Base-by-base conservation (phyloP, 2,329 filamentous ascomycete species). In the Dactylonectria macrodidyma region DNA sequence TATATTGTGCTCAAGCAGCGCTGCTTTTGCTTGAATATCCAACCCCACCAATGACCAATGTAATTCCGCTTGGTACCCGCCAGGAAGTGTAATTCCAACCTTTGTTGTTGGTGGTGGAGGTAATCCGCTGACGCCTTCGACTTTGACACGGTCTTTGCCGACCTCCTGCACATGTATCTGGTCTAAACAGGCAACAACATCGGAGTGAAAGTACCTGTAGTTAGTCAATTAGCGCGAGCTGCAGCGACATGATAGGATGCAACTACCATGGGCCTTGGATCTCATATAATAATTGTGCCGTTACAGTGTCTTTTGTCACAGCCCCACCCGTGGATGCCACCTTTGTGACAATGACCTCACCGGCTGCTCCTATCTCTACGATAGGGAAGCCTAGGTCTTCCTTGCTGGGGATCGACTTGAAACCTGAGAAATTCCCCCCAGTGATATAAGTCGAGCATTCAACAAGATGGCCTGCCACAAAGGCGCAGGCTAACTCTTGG, bases 381-480 rank as follows among this genome's bases (percentile, higher is more conserved):
- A 81, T 79, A 10, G 77, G 79, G 58, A 76, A 79, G 2, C 76
- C 77, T 4, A 77, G 63, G 10, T 66, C 65, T 24, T 48, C 57
- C 38, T 59, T 56, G 19, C 62, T 65, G 33, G 75, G 70, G 16
- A 78, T 71, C 1, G 76, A 66, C 36, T 71, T 71, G 47, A 72
- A 86, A 2, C 85, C 87, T 1, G 85, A 80, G 63, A 86, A 88
- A 67, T 89, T 88, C 0, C 79, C 83, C 0, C 87, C 87, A 1
- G 85, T 86, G 5, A 84, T 84, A 67, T 89, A 89, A 4, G 83
- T 80, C 1, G 81, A 83, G 71, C 85, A 88, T 71, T 88, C 85
- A 59, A 88, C 86, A 19, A 87, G 69, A 73, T 88, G 84, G 1
- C 85, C 85, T 44, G 85, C 85, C 3, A 89, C 76, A 0, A 89